A percentile compares a stretch with the other conserved stretches of the same genome.
Evolutionary conservation across 208 protist genomes (phyloP).

Genomic region (Tritrichomonas foetus): DNA sequence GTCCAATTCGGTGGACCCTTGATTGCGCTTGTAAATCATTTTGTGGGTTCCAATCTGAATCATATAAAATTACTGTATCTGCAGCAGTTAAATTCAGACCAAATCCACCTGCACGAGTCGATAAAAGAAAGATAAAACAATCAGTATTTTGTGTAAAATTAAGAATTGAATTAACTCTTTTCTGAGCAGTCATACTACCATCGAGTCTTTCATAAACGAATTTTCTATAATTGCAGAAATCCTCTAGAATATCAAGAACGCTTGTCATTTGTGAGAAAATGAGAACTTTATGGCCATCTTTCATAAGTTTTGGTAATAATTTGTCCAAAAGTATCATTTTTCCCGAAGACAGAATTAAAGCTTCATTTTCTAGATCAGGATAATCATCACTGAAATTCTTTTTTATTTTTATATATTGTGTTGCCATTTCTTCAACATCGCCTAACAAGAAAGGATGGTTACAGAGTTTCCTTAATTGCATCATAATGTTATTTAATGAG

Average conservation of each 20-base stretch:
- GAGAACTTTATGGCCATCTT: constrained; percentile 80
- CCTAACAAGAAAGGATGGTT: constrained; percentile 50
- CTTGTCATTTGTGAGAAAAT: constrained; percentile 92
- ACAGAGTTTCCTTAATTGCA: constrained; percentile 56
- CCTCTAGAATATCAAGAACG: constrained; percentile 60
- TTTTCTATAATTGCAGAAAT: constrained; percentile 39
- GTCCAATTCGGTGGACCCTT: constrained; percentile 83
- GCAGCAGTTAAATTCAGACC: constrained; percentile 70
- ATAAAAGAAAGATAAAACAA: constrained; percentile 66
- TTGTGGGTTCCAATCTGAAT: constrained; percentile 93
- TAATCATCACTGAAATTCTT: constrained; percentile 44
- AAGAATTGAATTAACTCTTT: constrained; percentile 53
- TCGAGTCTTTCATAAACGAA: constrained; percentile 46
- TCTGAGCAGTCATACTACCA: constrained; percentile 42
- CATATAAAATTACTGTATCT: constrained; percentile 71
- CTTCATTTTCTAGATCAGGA: not conserved
- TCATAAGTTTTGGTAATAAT: constrained; percentile 58
- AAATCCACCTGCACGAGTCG: constrained; percentile 67
- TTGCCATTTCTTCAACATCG: not conserved
- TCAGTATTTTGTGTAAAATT: constrained; percentile 48
- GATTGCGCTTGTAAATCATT: constrained; percentile 89
- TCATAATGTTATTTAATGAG: constrained; percentile 45
- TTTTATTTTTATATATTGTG: not conserved
- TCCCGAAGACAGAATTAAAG: not conserved
- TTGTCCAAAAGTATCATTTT: constrained; percentile 55